A percentile compares a stretch with the other conserved stretches of the same genome.
phyloP scores from a whole-genome alignment of 2,329 filamentous ascomycete genomes.

The Celoporthe dispersa region DNA sequence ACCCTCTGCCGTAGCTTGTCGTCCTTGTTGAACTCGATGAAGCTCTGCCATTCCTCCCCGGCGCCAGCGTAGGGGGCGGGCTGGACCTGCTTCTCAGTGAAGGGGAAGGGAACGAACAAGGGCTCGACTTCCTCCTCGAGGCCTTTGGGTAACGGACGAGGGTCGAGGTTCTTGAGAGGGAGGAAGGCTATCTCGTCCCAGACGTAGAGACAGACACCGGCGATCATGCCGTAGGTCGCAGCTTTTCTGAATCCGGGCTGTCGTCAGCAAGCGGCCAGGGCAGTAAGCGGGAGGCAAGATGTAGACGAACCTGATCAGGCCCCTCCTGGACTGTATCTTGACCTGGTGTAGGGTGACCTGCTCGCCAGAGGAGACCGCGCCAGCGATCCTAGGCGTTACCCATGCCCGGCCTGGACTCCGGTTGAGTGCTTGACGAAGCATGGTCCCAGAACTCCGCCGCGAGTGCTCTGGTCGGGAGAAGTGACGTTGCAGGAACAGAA shows the following conservation, averaged over 20 bases:
- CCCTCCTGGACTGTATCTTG: slow-evolving; percentile 7
- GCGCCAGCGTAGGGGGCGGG: slow-evolving; percentile 56
- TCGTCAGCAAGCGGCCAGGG: slow-evolving; percentile 1
- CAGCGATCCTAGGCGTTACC: slow-evolving; percentile 11
- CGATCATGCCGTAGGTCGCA: slow-evolving; percentile 32
- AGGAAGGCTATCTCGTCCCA: slow-evolving; percentile 51
- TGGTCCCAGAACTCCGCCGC: neutral
- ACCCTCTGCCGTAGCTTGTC: slow-evolving; percentile 51
- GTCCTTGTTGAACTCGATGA: slow-evolving; percentile 62
- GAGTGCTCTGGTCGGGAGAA: too few relatives aligned
- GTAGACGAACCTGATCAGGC: slow-evolving; percentile 12
- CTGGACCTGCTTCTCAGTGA: slow-evolving; percentile 55
- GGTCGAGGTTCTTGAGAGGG: slow-evolving; percentile 49
- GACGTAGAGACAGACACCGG: slow-evolving; percentile 46
- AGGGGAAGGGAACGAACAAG: slow-evolving; percentile 66
- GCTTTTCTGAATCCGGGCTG: slow-evolving; percentile 8
- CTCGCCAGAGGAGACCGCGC: slow-evolving; percentile 18
- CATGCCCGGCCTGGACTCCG: slow-evolving; percentile 25
- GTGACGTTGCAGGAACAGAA: neutral
- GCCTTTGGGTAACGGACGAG: slow-evolving; percentile 39
- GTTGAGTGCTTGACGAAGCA: slow-evolving; percentile 25
- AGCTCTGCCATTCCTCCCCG: slow-evolving; percentile 68
- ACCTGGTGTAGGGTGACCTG: slow-evolving; percentile 21
- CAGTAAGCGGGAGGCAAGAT: too few relatives aligned
- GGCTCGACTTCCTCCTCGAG: slow-evolving; percentile 50